Evolutionary conservation across 257 asterid species (phyloP).

Genomic region (Knoxia roxburghii): DNA sequence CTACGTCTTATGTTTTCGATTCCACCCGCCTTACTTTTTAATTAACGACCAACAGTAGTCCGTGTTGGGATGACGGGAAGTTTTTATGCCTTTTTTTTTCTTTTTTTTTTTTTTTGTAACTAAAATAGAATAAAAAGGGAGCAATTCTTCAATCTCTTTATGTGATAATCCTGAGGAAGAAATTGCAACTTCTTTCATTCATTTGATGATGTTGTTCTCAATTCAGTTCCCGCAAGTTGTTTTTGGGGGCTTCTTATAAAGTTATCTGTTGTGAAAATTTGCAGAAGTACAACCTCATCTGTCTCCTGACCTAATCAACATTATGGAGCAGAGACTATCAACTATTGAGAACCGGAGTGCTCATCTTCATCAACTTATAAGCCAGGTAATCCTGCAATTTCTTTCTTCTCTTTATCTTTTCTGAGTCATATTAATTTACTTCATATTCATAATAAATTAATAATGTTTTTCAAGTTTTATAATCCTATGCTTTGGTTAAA

Average conservation of each 20-base stretch:
- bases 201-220: not conserved
- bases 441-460: too few relatives aligned
- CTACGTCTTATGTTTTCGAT: too few relatives aligned
- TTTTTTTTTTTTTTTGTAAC: too few relatives aligned
- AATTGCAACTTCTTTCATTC: too few relatives aligned
- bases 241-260: not conserved
- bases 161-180: not conserved
- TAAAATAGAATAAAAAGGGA: not conserved
- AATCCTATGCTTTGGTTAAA: slow-evolving; percentile 28
- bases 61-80: too few relatives aligned
- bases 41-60: too few relatives aligned
- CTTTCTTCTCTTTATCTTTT: slow-evolving; percentile 12
- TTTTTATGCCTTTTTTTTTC: too few relatives aligned
- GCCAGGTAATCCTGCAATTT: slow-evolving; percentile 39
- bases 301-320: slow-evolving; percentile 61
- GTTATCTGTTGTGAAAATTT: not conserved
- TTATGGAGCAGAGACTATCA: slow-evolving; percentile 68
- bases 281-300: slow-evolving; percentile 48
- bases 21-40: too few relatives aligned
- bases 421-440: not conserved
- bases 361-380: slow-evolving; percentile 47
- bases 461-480: slow-evolving; percentile 1
- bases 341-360: slow-evolving; percentile 59
- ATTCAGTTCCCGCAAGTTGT: not conserved
- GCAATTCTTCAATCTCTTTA: not conserved